A percentile compares a stretch with the other conserved stretches of the same genome.
These are phyloP conservation scores for Clathrus columnatus DNA, from an alignment of 768 basidiomycete genomes.

Conservation along the genomic window DNA sequence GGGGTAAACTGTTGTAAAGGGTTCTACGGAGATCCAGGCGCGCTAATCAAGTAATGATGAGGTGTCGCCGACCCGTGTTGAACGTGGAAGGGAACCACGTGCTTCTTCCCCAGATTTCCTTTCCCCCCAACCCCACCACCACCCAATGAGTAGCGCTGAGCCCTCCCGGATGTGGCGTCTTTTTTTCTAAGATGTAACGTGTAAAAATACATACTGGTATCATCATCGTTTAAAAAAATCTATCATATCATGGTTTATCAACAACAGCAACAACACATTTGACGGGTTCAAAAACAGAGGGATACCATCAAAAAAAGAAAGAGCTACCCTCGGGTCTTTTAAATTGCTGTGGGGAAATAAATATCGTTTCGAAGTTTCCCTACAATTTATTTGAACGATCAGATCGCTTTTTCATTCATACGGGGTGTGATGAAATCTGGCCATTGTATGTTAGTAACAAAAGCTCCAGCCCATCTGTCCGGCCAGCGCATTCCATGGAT, in stretches of 20 bases:
- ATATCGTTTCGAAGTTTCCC: no score
- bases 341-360: no score
- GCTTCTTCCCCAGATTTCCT: not conserved
- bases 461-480: not conserved
- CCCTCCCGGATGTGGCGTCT: not conserved
- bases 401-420: not conserved
- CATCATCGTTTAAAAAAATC: not conserved
- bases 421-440: not conserved
- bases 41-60: not conserved
- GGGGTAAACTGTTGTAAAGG: not conserved
- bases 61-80: not conserved
- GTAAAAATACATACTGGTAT: not conserved
- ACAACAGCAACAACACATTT: no score
- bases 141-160: not conserved
- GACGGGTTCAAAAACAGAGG: no score
- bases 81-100: not conserved
- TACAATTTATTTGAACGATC: no score
- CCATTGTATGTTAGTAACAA: no score
- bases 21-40: no score
- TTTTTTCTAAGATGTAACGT: not conserved
- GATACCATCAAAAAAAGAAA: not conserved
- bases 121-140: no score
- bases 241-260: not conserved
- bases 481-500: not conserved
- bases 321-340: no score